A percentile compares a stretch with the other conserved stretches of the same genome.
Evolutionary conservation across 768 basidiomycete species (phyloP).

Genomic region (Chalciporus pseudorubinellus): DNA sequence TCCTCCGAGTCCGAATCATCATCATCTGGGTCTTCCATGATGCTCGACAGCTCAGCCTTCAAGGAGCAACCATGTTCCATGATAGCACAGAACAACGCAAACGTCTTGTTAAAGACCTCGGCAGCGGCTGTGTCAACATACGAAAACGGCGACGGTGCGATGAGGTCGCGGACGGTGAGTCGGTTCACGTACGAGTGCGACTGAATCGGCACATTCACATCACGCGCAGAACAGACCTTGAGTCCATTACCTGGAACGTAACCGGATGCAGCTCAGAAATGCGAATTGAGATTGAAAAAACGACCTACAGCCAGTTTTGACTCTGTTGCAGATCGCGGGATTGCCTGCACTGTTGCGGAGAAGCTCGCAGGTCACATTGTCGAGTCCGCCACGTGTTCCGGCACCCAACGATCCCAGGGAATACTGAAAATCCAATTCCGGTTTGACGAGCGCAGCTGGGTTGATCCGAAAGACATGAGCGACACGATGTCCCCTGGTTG

Average conservation of each 20-base stretch:
- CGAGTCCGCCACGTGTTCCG: not conserved
- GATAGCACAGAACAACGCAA: constrained; percentile 21
- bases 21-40: too few species aligned
- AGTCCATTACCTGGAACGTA: not conserved
- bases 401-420: not conserved
- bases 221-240: not conserved
- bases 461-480: not conserved
- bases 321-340: not conserved
- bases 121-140: constrained; percentile 2
- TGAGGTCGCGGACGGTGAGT: not conserved
- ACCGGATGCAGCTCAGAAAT: too few species aligned
- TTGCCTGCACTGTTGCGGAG: not conserved
- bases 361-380: not conserved
- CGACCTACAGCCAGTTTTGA: not conserved
- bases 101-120: constrained; percentile 20
- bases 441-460: not conserved
- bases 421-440: not conserved
- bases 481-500: not conserved
- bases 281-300: not conserved
- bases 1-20: too few species aligned
- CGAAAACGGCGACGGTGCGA: not conserved
- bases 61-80: constrained; percentile 19
- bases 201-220: not conserved
- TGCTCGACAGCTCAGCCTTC: not conserved
- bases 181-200: not conserved